Base-by-base conservation (phyloP, 345 rosid genomes). In the Geranium rotundifolium region DNA sequence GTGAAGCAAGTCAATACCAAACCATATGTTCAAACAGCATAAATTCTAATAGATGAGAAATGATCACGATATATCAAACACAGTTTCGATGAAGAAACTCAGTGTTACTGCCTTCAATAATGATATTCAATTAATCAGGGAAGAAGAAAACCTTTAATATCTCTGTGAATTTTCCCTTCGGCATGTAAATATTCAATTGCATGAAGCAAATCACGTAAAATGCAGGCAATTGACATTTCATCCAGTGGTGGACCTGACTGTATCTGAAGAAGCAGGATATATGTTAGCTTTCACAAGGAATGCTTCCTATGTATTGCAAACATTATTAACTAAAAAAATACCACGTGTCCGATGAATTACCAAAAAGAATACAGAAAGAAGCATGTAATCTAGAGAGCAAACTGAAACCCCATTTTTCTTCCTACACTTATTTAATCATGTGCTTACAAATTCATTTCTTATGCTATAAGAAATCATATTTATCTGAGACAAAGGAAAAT, bases 101-200 rank as follows among this genome's bases (percentile, higher is more conserved):
- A 23, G 18, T 29, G 17, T 0, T 37, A 4, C 19, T 19, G 68
- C 16, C 18, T 46, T 49, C 56, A 27, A 58, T 10, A 41, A 5
- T n/a, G 37, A 7, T 60, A 27, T 46, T 39, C 49, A 23, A 63
- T 23, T 37, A 54, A 57, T 23, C 56, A 34, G 20, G 37, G 61
- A 64, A 60, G 23, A 29, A 17, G n/a, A 58, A 57, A 67, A 95
- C 99, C 99, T 95, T 95, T 95, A 65, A 95, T 88, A 79, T 95
- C 99, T 73, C 97, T 80, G 82, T 95, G 99, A 74, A 95, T 95
- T 74, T 90, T 95, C 62, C 97, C 93, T 74, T 95, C 97, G 50
- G 68, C 75, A 71, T 95, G 99, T 68, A 95, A 84, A 77, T 95
- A 95, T 72, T 95, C 99, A 74, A 95, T 71, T 58, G 99, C 99